phyloP scores from a whole-genome alignment of 2,329 filamentous ascomycete genomes.

The Paraphaeosphaeria sporulosa region DNA sequence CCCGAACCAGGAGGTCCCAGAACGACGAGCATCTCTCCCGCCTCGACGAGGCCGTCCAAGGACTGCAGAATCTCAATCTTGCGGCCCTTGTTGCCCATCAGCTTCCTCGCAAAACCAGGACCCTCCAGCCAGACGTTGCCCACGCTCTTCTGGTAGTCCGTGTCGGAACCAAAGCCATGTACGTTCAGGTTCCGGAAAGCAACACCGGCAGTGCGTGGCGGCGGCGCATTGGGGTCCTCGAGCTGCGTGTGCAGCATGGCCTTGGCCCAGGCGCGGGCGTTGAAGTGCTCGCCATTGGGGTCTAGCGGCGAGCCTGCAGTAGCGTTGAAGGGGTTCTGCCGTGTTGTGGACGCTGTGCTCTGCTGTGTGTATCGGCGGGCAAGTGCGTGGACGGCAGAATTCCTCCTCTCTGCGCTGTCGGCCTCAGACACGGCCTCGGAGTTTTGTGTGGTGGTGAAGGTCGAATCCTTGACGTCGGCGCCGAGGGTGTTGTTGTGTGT shows the following conservation, averaged over 20 bases:
- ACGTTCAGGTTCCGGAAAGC: slow-evolving; percentile 57
- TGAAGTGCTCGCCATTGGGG: slow-evolving; percentile 57
- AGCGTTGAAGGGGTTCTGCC: slow-evolving; percentile 49
- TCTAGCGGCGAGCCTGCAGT: slow-evolving; percentile 54
- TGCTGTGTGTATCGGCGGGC: slow-evolving; percentile 52
- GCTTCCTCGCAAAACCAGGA: slow-evolving; percentile 47
- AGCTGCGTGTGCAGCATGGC: slow-evolving; percentile 57
- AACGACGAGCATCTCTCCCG: slow-evolving; percentile 79
- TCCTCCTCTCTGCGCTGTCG: slow-evolving; percentile 34
- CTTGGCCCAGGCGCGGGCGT: slow-evolving; percentile 58
- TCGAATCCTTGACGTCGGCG: slow-evolving; percentile 28
- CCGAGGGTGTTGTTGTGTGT: slow-evolving; percentile 19
- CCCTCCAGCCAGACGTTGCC: slow-evolving; percentile 56
- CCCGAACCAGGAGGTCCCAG: slow-evolving; percentile 73
- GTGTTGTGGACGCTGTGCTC: slow-evolving; percentile 49
- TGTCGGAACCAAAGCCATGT: slow-evolving; percentile 58
- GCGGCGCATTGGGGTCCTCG: slow-evolving; percentile 51
- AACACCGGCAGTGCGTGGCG: slow-evolving; percentile 55
- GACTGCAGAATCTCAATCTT: slow-evolving; percentile 71
- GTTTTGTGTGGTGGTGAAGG: slow-evolving; percentile 31
- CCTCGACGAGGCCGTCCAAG: slow-evolving; percentile 72
- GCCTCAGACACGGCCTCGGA: slow-evolving; percentile 22
- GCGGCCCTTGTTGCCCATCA: slow-evolving; percentile 43
- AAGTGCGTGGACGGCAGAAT: slow-evolving; percentile 50
- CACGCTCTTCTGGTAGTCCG: slow-evolving; percentile 61